Percentiles rank a stretch among this genome's conserved stretches.
Evolutionary conservation across 2,329 filamentous ascomycete genomes (phyloP).

Genomic region (Exserohilum turcica): DNA sequence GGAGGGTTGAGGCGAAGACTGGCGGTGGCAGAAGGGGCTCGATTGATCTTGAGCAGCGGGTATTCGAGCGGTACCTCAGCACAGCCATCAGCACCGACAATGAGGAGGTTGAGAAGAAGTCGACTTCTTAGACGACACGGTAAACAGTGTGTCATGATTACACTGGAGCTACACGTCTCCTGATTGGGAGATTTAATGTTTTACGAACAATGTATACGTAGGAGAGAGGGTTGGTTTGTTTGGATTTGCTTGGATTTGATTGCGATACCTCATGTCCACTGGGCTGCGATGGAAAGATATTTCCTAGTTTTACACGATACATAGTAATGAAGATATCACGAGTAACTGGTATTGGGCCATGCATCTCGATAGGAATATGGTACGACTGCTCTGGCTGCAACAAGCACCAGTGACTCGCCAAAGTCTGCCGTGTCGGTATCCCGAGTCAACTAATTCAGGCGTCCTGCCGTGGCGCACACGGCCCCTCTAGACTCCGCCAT

Average conservation of each 20-base stretch:
- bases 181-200: slow-evolving; percentile 3
- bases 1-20: slow-evolving; percentile 28
- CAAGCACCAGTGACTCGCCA: background rate
- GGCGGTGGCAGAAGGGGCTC: slow-evolving; percentile 32
- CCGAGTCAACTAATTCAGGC: background rate
- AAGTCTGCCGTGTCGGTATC: background rate
- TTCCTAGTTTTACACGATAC: slow-evolving; percentile 9
- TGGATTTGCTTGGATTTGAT: slow-evolving; percentile 33
- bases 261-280: slow-evolving; percentile 28
- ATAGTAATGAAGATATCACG: slow-evolving; percentile 18
- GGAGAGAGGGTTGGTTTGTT: slow-evolving; percentile 16
- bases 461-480: background rate
- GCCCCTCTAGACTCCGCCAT: slow-evolving; percentile 1
- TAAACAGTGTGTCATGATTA: background rate
- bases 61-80: slow-evolving; percentile 42
- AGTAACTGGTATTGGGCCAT: background rate
- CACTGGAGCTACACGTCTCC: background rate
- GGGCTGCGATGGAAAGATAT: slow-evolving; percentile 19
- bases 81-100: slow-evolving; percentile 39
- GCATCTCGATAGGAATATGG: background rate
- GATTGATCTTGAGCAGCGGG: slow-evolving; percentile 37
- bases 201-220: slow-evolving; percentile 1
- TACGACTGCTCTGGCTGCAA: too few relatives aligned
- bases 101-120: slow-evolving; percentile 36
- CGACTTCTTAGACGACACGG: background rate